Conservation (phyloP, 768 basidiomycete genomes). For the Amanita pallidorosea region DNA sequence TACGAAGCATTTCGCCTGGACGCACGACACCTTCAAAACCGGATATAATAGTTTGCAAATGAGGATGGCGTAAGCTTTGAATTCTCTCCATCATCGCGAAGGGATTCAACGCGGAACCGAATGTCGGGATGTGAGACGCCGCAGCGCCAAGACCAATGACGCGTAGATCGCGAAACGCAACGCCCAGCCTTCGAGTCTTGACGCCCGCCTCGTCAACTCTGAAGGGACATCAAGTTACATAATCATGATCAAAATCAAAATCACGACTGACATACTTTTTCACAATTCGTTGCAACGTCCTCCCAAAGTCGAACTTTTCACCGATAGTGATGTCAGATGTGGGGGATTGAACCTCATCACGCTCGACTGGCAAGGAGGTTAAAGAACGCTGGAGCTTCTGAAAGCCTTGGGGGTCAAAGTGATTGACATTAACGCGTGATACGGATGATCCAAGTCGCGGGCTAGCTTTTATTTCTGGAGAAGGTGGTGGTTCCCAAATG, state of each 20-base stretch:
- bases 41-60: slow-evolving; percentile 50
- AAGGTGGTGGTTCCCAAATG: neutral
- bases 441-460: slow-evolving; percentile 12
- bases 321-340: slow-evolving; percentile 14
- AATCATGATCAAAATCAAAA: neutral
- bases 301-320: slow-evolving; percentile 27
- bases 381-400: slow-evolving; percentile 25
- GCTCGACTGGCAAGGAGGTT: neutral
- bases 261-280: slow-evolving; percentile 17
- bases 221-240: neutral
- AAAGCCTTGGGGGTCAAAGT: slow-evolving; percentile 46
- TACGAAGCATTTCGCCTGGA: slow-evolving; percentile 71
- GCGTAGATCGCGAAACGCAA: slow-evolving; percentile 44
- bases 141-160: slow-evolving; percentile 51
- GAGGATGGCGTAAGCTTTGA: slow-evolving; percentile 43
- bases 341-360: slow-evolving; percentile 8
- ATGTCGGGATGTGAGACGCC: slow-evolving; percentile 42
- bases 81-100: slow-evolving; percentile 30
- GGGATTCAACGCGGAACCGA: slow-evolving; percentile 54
- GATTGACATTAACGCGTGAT: slow-evolving; percentile 25
- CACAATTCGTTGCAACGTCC: slow-evolving; percentile 17
- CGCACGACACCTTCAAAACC: slow-evolving; percentile 55
- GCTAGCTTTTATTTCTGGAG: neutral
- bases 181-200: slow-evolving; percentile 44
- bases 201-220: slow-evolving; percentile 41